Evolutionary conservation across 2,329 filamentous ascomycete species (phyloP), one percentile per base, ranked within the genome.

Genomic region (Monascus ruber): DNA sequence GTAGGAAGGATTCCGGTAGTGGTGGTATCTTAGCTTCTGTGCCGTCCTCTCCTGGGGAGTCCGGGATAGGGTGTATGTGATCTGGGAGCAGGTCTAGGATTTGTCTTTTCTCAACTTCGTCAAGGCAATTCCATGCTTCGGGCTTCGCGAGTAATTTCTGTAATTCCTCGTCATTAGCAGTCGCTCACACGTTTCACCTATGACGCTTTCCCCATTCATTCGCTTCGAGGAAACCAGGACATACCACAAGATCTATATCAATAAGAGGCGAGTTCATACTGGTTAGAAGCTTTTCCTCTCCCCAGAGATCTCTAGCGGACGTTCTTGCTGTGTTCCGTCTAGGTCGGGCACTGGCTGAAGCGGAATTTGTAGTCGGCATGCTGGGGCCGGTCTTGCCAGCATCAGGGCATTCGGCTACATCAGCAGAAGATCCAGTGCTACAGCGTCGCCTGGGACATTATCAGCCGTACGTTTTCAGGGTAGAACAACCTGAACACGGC

Each of bases 141-240:
- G 63, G 63, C 11, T 55, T 52, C 5, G 62, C 50, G 25, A 69
- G 53, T 5, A 68, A 44, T 53, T 59, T 62, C 64, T 66, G 17
- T 17, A 17, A 17, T 17, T 17, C 17, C 17, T 3, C 3, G 17
- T 17, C 17, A 17, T 17, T 17, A 17, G 17, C 17, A 31, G 29
- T 9, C 29, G 11, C 8, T 9, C 29, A 11, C 9, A 31, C 9
- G 8, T 9, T 9, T 31, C 8, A 31, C 29, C 29, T 17, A 17
- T 17, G 17, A 17, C 17, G 17, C 17, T 17, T 17, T 17, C 17
- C 17, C 17, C 17, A 17, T 17, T 17, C 17, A 17, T 17, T 17
- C 17, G 17, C 17, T 17, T 17, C 17, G 17, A 17, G 17, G 17
- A 17, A 17, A 11, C 6, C 6, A 32, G 6, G 11, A 51, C 59